Evolutionary conservation across 768 basidiomycete genomes (phyloP), one percentile per base, ranked within the genome.

Genomic region (Suillus weaverae): DNA sequence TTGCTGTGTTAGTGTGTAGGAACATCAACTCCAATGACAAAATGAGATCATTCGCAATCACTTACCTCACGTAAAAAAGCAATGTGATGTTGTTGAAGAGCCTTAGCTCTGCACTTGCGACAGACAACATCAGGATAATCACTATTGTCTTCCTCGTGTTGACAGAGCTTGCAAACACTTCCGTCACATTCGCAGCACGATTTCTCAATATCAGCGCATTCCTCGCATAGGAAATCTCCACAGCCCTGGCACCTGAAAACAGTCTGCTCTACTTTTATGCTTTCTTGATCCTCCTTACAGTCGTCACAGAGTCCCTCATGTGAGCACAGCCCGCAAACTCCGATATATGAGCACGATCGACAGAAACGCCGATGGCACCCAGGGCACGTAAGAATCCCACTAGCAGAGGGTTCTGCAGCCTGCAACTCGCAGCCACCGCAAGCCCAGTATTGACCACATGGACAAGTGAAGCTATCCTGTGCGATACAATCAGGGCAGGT

Each of bases 401-500:
- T 26, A 26, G 26, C 2, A 2, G 26, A 26, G 2, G 26, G 26
- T 26, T 26, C 26, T 26, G 26, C 26, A 26, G 26, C 26, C 26
- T 26, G 26, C 26, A 26, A 26, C 26, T 26, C 26, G 26, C 26
- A 26, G 26, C 26, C 26, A 26, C 26, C 26, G 2, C 26, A 63
- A 33, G 16, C 4, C 62, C 62, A 63, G 33, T 60, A 38, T 26
- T 16, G n/a, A 38, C 36, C 16, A 33, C 50, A 54, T 26, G 43
- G 38, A 36, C 62, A 63, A 3, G 36, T 33, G n/a, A 60, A 26
- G 26, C 26, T 26, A 18, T 51, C 62, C 16, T 44, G 36, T 61
- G 62, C 33, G 50, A 38, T 26, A 14, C 62, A 63, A n/a, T 63
- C 62, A 22, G 18, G 36, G n/a, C 62, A 63, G 16, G 18, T 30